Conservation (phyloP, 225 moss, liverwort and hornwort species). For the Antitrichia curtipendula region DNA sequence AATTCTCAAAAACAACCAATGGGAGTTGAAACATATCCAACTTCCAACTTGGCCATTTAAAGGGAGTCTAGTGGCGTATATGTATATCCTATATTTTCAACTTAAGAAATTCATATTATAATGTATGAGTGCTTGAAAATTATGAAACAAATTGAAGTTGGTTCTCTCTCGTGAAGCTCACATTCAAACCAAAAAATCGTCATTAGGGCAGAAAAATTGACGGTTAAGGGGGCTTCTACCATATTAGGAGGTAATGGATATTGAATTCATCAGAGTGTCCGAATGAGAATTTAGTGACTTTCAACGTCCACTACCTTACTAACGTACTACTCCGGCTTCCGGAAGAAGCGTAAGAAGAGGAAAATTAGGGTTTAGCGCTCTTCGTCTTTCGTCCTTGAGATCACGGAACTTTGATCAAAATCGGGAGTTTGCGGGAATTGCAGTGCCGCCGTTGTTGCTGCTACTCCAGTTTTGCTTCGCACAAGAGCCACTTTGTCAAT, state of each 20-base stretch:
- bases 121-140: neutral
- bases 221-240: neutral
- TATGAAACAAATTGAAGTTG: neutral
- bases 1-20: neutral
- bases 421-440: neutral
- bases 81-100: neutral
- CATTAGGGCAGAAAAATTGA: neutral
- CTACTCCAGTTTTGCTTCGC: neutral
- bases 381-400: no score
- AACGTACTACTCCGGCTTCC: neutral
- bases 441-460: neutral
- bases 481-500: neutral
- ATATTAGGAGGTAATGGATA: neutral
- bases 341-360: neutral
- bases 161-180: fast-evolving
- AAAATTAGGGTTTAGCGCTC: neutral
- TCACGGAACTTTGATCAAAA: neutral
- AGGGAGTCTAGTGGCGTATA: fast-evolving
- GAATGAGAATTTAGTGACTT: neutral
- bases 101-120: neutral
- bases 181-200: neutral
- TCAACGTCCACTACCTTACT: neutral
- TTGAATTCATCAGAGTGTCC: neutral
- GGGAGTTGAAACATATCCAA: neutral
- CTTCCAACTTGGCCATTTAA: neutral